phyloP scores from a whole-genome alignment of 495 filamentous ascomycete genomes.

The Pyronema domesticum region DNA sequence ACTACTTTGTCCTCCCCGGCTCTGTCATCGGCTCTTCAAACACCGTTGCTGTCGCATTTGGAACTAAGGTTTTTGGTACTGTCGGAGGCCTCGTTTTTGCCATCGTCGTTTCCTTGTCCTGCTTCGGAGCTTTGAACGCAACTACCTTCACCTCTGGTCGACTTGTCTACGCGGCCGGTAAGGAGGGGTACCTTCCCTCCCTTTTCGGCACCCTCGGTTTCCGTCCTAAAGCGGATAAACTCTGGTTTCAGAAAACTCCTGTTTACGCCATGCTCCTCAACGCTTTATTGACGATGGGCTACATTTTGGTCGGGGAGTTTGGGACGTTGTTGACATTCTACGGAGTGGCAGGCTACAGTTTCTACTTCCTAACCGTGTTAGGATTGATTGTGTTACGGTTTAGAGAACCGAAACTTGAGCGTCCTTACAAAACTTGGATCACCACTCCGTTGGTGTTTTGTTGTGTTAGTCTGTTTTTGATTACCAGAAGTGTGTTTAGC shows the following conservation, averaged over 20 bases:
- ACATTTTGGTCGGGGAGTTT: slow-evolving; percentile 79
- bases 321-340: slow-evolving; percentile 86
- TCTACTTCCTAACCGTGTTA: slow-evolving; percentile 91
- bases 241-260: slow-evolving; percentile 51
- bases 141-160: slow-evolving; percentile 86
- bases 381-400: slow-evolving; percentile 81
- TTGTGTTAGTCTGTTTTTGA: slow-evolving; percentile 84
- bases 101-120: slow-evolving; percentile 71
- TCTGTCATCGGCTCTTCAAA: slow-evolving; percentile 63
- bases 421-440: slow-evolving; percentile 91
- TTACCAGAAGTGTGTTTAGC: slow-evolving; percentile 72
- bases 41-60: slow-evolving; percentile 80
- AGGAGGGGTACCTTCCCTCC: slow-evolving; percentile 80
- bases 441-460: slow-evolving; percentile 94
- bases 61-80: slow-evolving; percentile 71
- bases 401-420: slow-evolving; percentile 68
- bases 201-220: slow-evolving; percentile 73
- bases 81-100: slow-evolving; percentile 70
- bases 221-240: background rate
- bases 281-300: slow-evolving; percentile 46
- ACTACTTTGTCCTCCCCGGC: slow-evolving; percentile 86
- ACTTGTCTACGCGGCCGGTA: slow-evolving; percentile 82
- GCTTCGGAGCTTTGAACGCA: slow-evolving; percentile 83
- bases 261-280: slow-evolving; percentile 81
- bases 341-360: slow-evolving; percentile 87